Evolutionary conservation across 768 basidiomycete species (phyloP), one percentile per base, ranked within the genome.

Genomic region (Astraeus odoratus): DNA sequence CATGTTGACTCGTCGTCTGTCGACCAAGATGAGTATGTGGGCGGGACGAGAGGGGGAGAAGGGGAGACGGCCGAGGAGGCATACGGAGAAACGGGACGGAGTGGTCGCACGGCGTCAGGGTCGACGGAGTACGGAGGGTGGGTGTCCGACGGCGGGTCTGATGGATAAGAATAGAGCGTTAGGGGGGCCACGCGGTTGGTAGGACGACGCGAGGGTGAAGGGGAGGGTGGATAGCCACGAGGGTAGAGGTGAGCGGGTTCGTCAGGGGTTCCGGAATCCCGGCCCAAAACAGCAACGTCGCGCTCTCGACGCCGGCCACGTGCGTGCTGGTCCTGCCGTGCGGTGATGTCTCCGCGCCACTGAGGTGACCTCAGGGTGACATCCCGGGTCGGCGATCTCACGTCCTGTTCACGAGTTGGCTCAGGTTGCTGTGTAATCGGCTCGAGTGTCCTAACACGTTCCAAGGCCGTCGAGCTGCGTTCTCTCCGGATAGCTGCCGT

Each of bases 1-100:
- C 83, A 86, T 29, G 74, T 75, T 6, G 81, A 86, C 46, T 87
- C 84, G 51, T 85, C 86, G 46, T 87, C 85, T 3, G 82, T 84
- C 13, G 81, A 77, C 80, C 80, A 86, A 1, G 83, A 75, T 0
- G 83, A 84, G 46, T 68, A 40, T 13, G 50, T 51, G 15, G 54
- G 45, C 16, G 50, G 50, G 31, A 50, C 46, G 27, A 40, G 51
- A 43, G 44, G 43, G 31, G 44, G 52, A 44, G 27, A 25, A 12
- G 40, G 54, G 6, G 56, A 42, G 46, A 43, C 19, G 44, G 38
- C 6, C 42, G 53, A 44, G 36, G 54, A 38, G 56, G 59, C 25
- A 61, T 45, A 56, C 36, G 64, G 45, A 22, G 55, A 47, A 8
- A 20, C n/a, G 56, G 69, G 42, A 58, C 66, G 55, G 46, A 60